Base-by-base conservation (phyloP, 129 eudicot genomes). In the Mikania micrantha region DNA sequence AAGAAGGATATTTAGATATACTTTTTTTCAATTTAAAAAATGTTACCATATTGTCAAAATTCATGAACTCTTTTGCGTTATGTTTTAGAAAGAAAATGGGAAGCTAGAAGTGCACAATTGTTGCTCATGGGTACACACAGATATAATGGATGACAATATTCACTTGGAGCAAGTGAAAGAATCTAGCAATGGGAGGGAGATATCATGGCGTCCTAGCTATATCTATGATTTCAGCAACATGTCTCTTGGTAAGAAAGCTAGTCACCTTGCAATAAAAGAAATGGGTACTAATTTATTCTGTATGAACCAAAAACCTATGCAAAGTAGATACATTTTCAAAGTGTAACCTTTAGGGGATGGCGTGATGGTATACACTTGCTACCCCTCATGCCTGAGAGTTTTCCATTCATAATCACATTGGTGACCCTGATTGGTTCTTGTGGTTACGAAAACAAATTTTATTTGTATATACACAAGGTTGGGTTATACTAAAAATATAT, bases 91-190 rank as follows among this genome's bases (percentile, higher is more conserved):
- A 71, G 86, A 80, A 31, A 48, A 78, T 20, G 83, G 78, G 25
- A 39, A 5, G 53, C 67, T 73, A 4, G 78, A 81, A 67, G 69
- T 71, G 74, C 29, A 49, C 28, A 80, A 63, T 73, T 39, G 73
- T 61, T 88, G 84, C 82, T 75, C 91, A 42, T 92, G 96, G 96
- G 70, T 92, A 82, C 98, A 92, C 80, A 80, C 98, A 1, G 98
- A 92, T 57, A 78, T 92, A 34, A 92, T 92, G 98, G 96, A 92
- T 77, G 98, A 92, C 74, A 92, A 92, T 77, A 74, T 92, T 78
- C 80, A 82, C 81, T 70, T 91, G 88, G 87, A 83, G 67, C 84
- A 52, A 56, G 49, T 1, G 16, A 77, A 76, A 19, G 74, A 74
- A 20, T 44, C 61, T 9, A 34, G 58, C 28, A 59, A 49, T 34